Conservation (phyloP, 176 grass and related monocot genomes). For the Secale cereale region DNA sequence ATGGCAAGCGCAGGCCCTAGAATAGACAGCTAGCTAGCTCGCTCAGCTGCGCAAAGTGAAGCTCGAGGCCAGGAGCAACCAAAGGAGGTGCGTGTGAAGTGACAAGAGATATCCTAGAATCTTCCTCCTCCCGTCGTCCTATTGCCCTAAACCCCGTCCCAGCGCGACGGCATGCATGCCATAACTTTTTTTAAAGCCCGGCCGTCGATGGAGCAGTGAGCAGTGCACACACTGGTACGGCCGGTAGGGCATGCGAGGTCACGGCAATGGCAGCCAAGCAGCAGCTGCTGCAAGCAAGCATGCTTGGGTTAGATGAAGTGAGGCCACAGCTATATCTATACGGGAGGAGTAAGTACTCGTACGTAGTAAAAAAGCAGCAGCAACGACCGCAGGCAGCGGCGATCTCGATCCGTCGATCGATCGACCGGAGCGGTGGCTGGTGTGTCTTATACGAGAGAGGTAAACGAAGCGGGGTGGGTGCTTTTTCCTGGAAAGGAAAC, state of each 20-base stretch:
- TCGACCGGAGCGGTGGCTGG: neutral
- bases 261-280: neutral
- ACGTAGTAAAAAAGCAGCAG: constrained; percentile 10
- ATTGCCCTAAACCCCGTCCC: constrained; percentile 19
- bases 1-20: neutral
- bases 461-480: constrained; percentile 29
- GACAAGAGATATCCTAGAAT: constrained; percentile 68
- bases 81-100: constrained; percentile 42
- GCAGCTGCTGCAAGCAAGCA: neutral
- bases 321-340: constrained; percentile 6
- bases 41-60: constrained; percentile 3
- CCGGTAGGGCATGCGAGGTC: neutral
- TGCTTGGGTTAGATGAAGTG: neutral
- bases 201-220: constrained; percentile 14
- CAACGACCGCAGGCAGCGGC: neutral
- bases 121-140: constrained; percentile 35
- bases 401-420: constrained; percentile 12
- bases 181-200: constrained; percentile 30
- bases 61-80: constrained; percentile 40
- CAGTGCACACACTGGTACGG: constrained; percentile 16
- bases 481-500: constrained; percentile 82
- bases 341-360: neutral
- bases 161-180: constrained; percentile 30
- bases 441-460: constrained; percentile 37
- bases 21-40: neutral